phyloP scores from a whole-genome alignment of 2,329 filamentous ascomycete species.

The Ascochyta clinopodiicola region DNA sequence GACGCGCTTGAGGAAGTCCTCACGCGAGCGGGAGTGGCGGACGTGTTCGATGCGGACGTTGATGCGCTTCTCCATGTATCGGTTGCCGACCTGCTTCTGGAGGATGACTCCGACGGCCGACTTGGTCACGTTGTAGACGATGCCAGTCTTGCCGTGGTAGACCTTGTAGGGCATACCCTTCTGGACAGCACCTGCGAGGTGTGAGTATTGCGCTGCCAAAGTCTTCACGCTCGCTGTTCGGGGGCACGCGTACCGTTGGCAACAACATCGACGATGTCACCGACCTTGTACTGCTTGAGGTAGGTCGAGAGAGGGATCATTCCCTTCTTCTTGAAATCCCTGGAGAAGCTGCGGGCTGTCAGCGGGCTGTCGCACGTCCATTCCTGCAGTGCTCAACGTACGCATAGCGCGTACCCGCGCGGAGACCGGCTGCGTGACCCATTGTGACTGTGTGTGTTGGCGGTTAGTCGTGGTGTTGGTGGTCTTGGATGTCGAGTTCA shows the following conservation, averaged over 20 bases:
- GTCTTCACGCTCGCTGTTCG: constrained; percentile 17
- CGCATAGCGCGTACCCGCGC: constrained; percentile 53
- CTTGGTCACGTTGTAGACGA: constrained; percentile 99
- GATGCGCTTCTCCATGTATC: constrained; percentile 99
- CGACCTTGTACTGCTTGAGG: constrained; percentile 93
- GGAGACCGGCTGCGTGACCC: constrained; percentile 60
- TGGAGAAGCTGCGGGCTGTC: constrained; percentile 68
- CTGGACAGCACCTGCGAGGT: constrained; percentile 44
- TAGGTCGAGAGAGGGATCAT: constrained; percentile 94
- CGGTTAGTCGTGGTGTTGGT: constrained; percentile 15
- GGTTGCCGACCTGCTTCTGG: constrained; percentile 96
- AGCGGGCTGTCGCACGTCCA: constrained; percentile 23
- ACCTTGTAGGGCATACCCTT: constrained; percentile 94
- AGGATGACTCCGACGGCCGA: constrained; percentile 97
- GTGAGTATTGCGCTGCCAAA: constrained; percentile 17
- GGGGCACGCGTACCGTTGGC: constrained; percentile 85
- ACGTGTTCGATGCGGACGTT: constrained; percentile 99
- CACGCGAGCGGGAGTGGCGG: constrained; percentile 88
- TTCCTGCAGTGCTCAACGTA: constrained; percentile 26
- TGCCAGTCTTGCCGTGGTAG: constrained; percentile 95
- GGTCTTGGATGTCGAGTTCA: neutral
- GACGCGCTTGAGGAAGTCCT: constrained; percentile 95
- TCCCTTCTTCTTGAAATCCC: constrained; percentile 94
- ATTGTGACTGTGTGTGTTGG: constrained; percentile 19
- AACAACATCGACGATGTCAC: constrained; percentile 99